Percentiles rank a stretch among this genome's conserved stretches.
Evolutionary conservation across 345 rosid genomes (phyloP).

Genomic region (Citrus trifoliata): DNA sequence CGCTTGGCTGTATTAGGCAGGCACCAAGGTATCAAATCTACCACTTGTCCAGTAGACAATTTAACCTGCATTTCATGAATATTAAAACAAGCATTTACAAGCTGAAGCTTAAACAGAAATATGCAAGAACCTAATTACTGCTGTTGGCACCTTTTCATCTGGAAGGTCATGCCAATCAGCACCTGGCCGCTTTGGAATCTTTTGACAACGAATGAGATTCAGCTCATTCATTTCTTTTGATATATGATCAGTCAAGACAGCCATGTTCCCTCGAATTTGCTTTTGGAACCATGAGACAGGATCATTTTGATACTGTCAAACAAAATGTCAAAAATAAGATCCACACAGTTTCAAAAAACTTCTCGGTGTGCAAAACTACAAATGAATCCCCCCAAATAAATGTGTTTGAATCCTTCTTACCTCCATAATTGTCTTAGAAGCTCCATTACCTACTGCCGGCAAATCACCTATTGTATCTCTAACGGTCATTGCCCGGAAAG

Average conservation of each 20-base stretch:
- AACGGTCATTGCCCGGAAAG: constrained; percentile 68
- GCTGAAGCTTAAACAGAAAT: background rate
- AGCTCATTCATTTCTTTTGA: constrained; percentile 70
- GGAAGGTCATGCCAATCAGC: constrained; percentile 70
- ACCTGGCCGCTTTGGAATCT: constrained; percentile 57
- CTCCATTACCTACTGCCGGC: constrained; percentile 74
- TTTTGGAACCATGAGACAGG: constrained; percentile 56
- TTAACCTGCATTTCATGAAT: constrained; percentile 31
- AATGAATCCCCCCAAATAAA: background rate
- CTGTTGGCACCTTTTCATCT: constrained; percentile 45
- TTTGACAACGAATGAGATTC: constrained; percentile 50
- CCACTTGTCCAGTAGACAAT: constrained; percentile 54
- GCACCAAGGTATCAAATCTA: constrained; percentile 61
- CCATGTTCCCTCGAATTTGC: constrained; percentile 38
- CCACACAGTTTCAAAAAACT: background rate
- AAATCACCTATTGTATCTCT: constrained; percentile 92
- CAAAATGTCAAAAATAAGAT: background rate
- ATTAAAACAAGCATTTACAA: background rate
- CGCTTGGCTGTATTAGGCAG: constrained; percentile 58
- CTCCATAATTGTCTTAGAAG: constrained; percentile 49
- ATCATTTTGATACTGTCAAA: constrained; percentile 41
- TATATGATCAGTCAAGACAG: constrained; percentile 47
- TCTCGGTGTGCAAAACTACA: background rate
- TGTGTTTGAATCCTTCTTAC: constrained; percentile 18
- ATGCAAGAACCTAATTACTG: background rate